Conservation (phyloP, 2,329 filamentous ascomycete genomes). For the Esteya vermicola region DNA sequence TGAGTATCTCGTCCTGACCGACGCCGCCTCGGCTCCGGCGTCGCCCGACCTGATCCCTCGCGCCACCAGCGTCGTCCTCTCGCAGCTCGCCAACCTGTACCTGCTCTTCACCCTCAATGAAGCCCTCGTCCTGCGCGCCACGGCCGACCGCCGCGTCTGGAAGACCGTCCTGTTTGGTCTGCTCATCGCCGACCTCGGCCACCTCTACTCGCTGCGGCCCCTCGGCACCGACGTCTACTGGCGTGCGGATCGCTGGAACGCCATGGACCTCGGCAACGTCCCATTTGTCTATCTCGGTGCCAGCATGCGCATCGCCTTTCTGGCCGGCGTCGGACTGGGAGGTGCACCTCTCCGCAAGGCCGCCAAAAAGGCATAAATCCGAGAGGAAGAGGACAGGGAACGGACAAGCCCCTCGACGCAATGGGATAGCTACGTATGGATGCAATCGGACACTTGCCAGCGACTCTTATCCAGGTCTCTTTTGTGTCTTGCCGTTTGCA, state of each 20-base stretch:
- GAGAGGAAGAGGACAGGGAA: slow-evolving; percentile 3
- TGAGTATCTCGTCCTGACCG: slow-evolving; percentile 50
- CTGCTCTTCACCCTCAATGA: slow-evolving; percentile 66
- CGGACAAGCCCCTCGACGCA: too few species aligned
- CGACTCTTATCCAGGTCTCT: too few species aligned
- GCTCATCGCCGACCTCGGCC: slow-evolving; percentile 62
- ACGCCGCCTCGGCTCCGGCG: slow-evolving; percentile 34
- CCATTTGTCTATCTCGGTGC: slow-evolving; percentile 57
- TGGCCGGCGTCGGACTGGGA: slow-evolving; percentile 39
- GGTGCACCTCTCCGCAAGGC: too few species aligned
- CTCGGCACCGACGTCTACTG: slow-evolving; percentile 52
- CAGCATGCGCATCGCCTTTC: slow-evolving; percentile 41
- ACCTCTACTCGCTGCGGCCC: slow-evolving; percentile 50
- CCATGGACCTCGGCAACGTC: slow-evolving; percentile 54
- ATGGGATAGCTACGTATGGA: too few species aligned
- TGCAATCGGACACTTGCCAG: too few species aligned
- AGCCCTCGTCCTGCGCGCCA: slow-evolving; percentile 57
- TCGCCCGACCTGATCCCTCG: slow-evolving; percentile 29
- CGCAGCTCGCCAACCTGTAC: slow-evolving; percentile 68
- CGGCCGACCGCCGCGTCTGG: slow-evolving; percentile 57
- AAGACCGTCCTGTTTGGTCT: slow-evolving; percentile 49
- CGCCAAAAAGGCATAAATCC: neutral
- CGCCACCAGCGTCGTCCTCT: slow-evolving; percentile 51
- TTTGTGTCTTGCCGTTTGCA: too few species aligned
- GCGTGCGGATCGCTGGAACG: slow-evolving; percentile 47